Base-by-base conservation (phyloP, 805 yeast species). In the Lipomyces sp. region DNA sequence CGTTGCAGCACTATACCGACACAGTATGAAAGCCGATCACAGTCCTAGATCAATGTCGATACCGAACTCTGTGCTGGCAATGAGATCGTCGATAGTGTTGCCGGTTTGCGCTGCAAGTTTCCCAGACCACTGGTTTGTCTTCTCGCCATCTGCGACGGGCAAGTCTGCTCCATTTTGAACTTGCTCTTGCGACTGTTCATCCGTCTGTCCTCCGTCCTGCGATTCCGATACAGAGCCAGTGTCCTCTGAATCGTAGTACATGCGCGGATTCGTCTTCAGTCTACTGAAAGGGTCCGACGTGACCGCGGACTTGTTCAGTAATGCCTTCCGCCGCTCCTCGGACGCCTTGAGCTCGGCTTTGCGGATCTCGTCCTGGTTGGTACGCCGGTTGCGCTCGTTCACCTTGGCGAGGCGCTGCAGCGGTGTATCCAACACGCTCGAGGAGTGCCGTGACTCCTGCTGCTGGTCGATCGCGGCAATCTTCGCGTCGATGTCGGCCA, bases 241-340 rank as follows among this genome's bases (percentile, higher is more conserved):
- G 77, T 83, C 53, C 75, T 77, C 55, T 67, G 69, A 56, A 46
- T 63, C 63, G 51, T 89, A 88, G 68, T 87, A 91, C 53, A 87
- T 80, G 62, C 86, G 80, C 1, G 97, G 86, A 55, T 82, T 84
- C 1, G 98, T 91, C 66, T 86, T 84, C 64, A 93, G 77, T 67
- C 98, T 81, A 59, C 85, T 80, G 69, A 93, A 93, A 21, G 98
- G 98, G 70, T 93, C 79, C 47, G 79, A 74, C 50, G 70, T 69
- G 38, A 61, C 72, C 10, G 33, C 41, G 8, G 58, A 51, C 14
- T 43, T 45, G 23, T 44, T 52, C 22, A 42, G 57, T 39, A 24
- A 58, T 46, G 61, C 64, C 53, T 53, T 59, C 50, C 43, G 65
- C 59, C 82, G 77, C 65, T 70, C 72, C 46, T 79, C 83, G 19